Evolutionary conservation across 176 grass and related monocot genomes (phyloP).

Genomic region (Chrysopogon serrulatus): DNA sequence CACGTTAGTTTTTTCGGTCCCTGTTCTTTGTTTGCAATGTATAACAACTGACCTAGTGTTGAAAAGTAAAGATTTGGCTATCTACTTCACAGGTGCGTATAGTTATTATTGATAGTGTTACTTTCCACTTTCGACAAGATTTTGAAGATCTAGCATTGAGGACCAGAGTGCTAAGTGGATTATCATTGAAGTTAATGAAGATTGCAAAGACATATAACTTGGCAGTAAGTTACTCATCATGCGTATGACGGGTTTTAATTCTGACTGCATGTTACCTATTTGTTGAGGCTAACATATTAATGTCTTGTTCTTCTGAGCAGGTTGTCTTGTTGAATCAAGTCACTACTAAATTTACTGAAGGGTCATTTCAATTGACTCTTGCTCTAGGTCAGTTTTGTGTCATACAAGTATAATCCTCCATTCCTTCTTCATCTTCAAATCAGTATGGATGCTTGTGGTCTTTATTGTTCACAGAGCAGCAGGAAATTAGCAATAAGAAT

Average conservation of each 20-base stretch:
- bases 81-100: conserved; percentile 59
- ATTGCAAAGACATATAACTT: conserved; percentile 25
- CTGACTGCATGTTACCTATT: not conserved
- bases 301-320: conserved; percentile 45
- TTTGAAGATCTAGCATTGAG: conserved; percentile 87
- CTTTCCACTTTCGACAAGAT: conserved; percentile 97
- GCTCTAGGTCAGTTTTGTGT: conserved; percentile 61
- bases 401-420: not conserved
- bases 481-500: not conserved
- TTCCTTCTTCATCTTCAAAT: not conserved
- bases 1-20: not conserved
- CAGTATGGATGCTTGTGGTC: not conserved
- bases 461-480: not conserved
- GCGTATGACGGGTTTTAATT: not conserved
- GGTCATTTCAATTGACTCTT: conserved; percentile 89
- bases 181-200: conserved; percentile 92
- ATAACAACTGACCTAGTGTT: not conserved
- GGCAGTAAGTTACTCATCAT: conserved; percentile 37
- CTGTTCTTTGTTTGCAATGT: not conserved
- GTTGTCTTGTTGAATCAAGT: conserved; percentile 97
- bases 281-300: conserved; percentile 5
- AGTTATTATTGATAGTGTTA: conserved; percentile 89
- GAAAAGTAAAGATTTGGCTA: not conserved
- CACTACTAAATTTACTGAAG: conserved; percentile 88
- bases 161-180: conserved; percentile 77